These are phyloP conservation scores for Dictyostelium capitatum DNA, from an alignment of 78 protist species.

Conservation along the genomic window DNA sequence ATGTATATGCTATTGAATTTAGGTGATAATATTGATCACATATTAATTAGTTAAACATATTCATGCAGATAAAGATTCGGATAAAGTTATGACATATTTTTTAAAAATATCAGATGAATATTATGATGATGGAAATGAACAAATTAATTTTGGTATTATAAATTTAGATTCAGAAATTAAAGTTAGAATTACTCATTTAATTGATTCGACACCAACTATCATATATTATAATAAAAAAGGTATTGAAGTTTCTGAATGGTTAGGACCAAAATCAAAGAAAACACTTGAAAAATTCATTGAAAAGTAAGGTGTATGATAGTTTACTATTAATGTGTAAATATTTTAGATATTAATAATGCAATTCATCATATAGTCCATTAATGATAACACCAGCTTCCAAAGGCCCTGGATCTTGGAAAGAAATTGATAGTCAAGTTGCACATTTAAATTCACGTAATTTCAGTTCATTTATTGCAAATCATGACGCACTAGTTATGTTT, in stretches of 20 bases:
- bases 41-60: neutral
- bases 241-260: neutral
- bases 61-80: constrained; percentile 24
- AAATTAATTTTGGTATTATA: constrained; percentile 22
- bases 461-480: neutral
- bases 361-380: constrained; percentile 8
- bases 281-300: constrained; percentile 25
- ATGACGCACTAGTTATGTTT: constrained; percentile 39
- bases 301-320: no score
- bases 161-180: constrained; percentile 37
- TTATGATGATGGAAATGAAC: constrained; percentile 29
- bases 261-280: neutral
- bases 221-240: constrained; percentile 41
- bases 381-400: neutral
- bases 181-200: neutral
- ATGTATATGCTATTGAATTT: no score
- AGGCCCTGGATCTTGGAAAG: constrained; percentile 53
- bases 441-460: constrained; percentile 20
- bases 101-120: constrained; percentile 12
- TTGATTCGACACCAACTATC: constrained; percentile 35
- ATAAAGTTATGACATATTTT: constrained; percentile 37
- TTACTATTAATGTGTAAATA: neutral
- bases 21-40: neutral
- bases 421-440: constrained; percentile 28
- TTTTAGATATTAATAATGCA: neutral